Conservation (phyloP, 208 protist genomes). For the Herpetomonas tarakana region DNA sequence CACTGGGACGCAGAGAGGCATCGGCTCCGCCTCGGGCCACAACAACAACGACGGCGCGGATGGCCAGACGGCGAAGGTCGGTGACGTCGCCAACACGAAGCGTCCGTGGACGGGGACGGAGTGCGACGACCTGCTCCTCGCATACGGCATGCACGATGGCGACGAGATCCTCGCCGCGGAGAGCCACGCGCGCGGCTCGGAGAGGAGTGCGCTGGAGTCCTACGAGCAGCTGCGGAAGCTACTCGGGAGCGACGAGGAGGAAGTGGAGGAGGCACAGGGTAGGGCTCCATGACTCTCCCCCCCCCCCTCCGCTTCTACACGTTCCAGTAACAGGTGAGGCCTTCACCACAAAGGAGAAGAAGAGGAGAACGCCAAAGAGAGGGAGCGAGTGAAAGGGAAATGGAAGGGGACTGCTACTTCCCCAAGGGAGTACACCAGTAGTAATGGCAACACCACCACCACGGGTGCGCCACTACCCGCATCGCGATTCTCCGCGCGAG, state of each 20-base stretch:
- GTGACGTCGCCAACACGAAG: constrained; percentile 41
- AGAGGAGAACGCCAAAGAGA: too few relatives aligned
- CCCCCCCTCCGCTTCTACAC: constrained; percentile 9
- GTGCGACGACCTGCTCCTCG: constrained; percentile 34
- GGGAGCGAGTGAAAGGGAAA: too few relatives aligned
- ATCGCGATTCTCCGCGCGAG: too few relatives aligned
- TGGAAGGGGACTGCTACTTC: too few relatives aligned
- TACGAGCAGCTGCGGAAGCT: constrained; percentile 4
- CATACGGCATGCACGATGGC: constrained; percentile 38
- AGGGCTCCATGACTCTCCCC: too few relatives aligned
- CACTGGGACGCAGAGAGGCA: constrained; percentile 70
- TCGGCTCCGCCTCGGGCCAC: constrained; percentile 64
- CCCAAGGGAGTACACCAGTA: too few relatives aligned
- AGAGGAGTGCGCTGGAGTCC: constrained; percentile 26
- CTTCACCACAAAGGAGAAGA: too few relatives aligned
- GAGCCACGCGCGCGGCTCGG: constrained; percentile 21
- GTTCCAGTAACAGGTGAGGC: too few relatives aligned
- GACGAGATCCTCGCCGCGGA: constrained; percentile 78
- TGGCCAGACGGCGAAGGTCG: constrained; percentile 47
- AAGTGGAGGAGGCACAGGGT: constrained; percentile 2
- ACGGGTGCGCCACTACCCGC: too few relatives aligned
- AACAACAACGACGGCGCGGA: constrained; percentile 54
- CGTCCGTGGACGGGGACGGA: constrained; percentile 48
- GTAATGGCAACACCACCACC: too few relatives aligned
- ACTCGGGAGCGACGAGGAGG: too few relatives aligned